Evolutionary conservation across 176 grass and related monocot species (phyloP).

Genomic region (Carex kokanica): DNA sequence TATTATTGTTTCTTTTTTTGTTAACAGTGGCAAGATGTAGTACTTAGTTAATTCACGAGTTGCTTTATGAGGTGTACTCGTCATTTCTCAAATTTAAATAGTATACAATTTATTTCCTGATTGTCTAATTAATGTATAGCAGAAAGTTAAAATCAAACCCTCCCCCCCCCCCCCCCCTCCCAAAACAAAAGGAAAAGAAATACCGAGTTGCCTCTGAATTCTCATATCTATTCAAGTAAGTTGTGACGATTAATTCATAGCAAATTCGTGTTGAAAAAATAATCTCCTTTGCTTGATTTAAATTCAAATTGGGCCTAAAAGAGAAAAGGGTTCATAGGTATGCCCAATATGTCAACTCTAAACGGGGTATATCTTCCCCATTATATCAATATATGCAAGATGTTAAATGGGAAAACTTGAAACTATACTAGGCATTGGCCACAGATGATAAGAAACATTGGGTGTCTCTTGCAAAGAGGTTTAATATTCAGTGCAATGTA

Average conservation of each 20-base stretch:
- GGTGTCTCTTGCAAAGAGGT: neutral
- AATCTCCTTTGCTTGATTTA: neutral
- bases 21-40: constrained; percentile 6
- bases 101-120: neutral
- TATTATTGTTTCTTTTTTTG: neutral
- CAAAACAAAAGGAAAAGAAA: neutral
- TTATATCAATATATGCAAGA: neutral
- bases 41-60: neutral
- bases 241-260: neutral
- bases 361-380: neutral
- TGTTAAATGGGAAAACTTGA: neutral
- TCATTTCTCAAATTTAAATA: neutral
- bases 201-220: neutral
- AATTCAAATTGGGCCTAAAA: neutral
- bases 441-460: neutral
- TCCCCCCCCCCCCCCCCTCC: neutral
- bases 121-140: neutral
- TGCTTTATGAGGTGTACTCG: neutral
- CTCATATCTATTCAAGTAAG: neutral
- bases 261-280: neutral
- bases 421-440: neutral
- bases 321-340: neutral
- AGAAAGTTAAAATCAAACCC: neutral
- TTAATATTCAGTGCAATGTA: constrained; percentile 3
- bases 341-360: neutral